Base-by-base conservation (phyloP, 2,329 filamentous ascomycete genomes). In the Aurifilum marmelostoma region DNA sequence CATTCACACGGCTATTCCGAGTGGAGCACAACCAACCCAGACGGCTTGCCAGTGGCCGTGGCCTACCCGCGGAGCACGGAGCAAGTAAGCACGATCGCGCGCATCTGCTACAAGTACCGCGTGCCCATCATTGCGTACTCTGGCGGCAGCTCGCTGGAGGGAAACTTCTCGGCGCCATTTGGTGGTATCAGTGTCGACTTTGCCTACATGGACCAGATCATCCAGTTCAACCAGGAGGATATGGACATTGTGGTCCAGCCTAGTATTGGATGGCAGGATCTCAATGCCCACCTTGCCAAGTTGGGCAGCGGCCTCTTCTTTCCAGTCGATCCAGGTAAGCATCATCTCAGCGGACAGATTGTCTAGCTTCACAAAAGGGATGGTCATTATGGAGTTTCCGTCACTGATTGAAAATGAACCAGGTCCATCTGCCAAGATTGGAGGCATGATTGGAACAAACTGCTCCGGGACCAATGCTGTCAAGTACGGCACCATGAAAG, bases 211-310 rank as follows among this genome's bases (percentile, higher is more conserved):
- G 91, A 97, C 77, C 84, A 89, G 75, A 91, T 97, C 34, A 74
- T 97, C 39, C 84, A 89, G 66, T 84, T 97, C 68, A 91, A 97
- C 77, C 90, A 92, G 73, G 91, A 92, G 4, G 94, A 97, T 77
- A 93, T 97, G 92, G 94, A 97, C 74, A 85, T 97, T 63, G 92
- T 97, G 5, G 93, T 97, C 3, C 94, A 97, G 78, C 94, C 94
- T 3, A 92, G 92, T 8, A 90, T 97, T 12, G 91, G 91, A n/a
- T 97, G 94, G 94, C 94, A 97, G 86, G 89, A 92, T 65, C 81
- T 97, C 69, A 97, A 97, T 75, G 88, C 91, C 72, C 81, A 88
- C 74, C 77, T 90, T 60, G 84, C 89, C 63, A 89, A 92, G 75
- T 88, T 91, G 79, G 84, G 87, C 52, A 90, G 88, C 4, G 92